A percentile compares a stretch with the other conserved stretches of the same genome.
Conservation (phyloP, 2,329 filamentous ascomycete species). For the Fusarium duplospermum region DNA sequence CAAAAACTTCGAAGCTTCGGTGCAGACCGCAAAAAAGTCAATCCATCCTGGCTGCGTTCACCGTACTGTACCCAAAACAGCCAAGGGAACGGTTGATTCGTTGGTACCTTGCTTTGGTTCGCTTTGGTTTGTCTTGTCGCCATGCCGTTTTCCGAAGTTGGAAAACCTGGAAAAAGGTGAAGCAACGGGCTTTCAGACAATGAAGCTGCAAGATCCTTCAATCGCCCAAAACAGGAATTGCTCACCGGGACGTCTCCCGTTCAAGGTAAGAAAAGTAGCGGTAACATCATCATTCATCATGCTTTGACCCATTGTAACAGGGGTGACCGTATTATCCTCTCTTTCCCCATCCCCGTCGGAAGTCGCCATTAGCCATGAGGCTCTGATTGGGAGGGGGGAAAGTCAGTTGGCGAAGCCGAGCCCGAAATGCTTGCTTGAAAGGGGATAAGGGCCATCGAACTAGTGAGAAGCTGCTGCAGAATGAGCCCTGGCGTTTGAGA, state of each 20-base stretch:
- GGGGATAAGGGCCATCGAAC: not conserved
- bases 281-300: conserved; percentile 35
- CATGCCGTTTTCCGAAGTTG: not conserved
- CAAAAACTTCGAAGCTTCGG: not conserved
- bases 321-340: conserved; percentile 18
- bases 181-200: not conserved
- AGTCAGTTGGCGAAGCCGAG: not conserved
- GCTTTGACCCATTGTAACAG: conserved; percentile 19
- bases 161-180: not conserved
- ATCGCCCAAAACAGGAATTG: conserved; percentile 10
- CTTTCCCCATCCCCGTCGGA: not conserved
- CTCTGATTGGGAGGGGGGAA: not conserved
- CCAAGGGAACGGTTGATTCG: not conserved
- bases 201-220: conserved; percentile 2
- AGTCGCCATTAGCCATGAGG: not conserved
- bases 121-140: not conserved
- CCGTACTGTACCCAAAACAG: not conserved
- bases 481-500: not conserved
- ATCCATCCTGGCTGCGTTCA: not conserved
- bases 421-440: not conserved
- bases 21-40: not conserved
- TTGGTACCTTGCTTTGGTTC: not conserved
- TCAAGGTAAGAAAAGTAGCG: not conserved
- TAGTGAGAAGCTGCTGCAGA: not conserved
- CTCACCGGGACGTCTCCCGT: conserved; percentile 2